Evolutionary conservation across 2,329 filamentous ascomycete genomes (phyloP).

Genomic region (Onygenales sp.): DNA sequence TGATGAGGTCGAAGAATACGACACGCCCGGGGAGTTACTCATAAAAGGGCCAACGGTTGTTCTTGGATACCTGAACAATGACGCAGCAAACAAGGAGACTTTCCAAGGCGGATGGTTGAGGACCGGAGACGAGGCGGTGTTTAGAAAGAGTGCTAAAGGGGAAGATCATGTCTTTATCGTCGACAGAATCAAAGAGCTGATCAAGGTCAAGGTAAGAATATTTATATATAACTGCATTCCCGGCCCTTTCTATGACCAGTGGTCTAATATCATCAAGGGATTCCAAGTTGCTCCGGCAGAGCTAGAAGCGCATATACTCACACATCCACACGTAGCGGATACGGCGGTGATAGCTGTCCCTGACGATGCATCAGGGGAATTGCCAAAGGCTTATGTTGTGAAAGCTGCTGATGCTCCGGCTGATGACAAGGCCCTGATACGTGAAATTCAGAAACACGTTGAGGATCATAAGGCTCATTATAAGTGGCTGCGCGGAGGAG

Average conservation of each 20-base stretch:
- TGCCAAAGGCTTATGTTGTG: constrained; percentile 58
- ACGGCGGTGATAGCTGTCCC: constrained; percentile 44
- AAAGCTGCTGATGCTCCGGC: constrained; percentile 19
- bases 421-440: constrained; percentile 15
- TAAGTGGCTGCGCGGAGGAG: constrained; percentile 37
- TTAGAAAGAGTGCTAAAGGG: constrained; percentile 9
- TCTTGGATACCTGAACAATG: constrained; percentile 71
- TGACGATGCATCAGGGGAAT: constrained; percentile 46
- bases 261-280: constrained; percentile 21
- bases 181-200: constrained; percentile 27
- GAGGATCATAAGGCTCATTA: constrained; percentile 27
- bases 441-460: constrained; percentile 24
- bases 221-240: neutral
- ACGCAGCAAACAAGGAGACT: constrained; percentile 64
- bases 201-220: constrained; percentile 16
- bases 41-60: constrained; percentile 63
- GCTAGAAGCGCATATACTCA: constrained; percentile 36
- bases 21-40: constrained; percentile 64
- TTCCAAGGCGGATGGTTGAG: constrained; percentile 37
- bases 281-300: constrained; percentile 42
- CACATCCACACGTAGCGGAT: constrained; percentile 32
- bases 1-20: constrained; percentile 54
- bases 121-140: constrained; percentile 17
- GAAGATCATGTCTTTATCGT: constrained; percentile 31
- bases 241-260: neutral